Evolutionary conservation across 202 grass and related monocot genomes (phyloP), one percentile per base, ranked within the genome.

Genomic region (Bolboschoenoplectus hybrid): DNA sequence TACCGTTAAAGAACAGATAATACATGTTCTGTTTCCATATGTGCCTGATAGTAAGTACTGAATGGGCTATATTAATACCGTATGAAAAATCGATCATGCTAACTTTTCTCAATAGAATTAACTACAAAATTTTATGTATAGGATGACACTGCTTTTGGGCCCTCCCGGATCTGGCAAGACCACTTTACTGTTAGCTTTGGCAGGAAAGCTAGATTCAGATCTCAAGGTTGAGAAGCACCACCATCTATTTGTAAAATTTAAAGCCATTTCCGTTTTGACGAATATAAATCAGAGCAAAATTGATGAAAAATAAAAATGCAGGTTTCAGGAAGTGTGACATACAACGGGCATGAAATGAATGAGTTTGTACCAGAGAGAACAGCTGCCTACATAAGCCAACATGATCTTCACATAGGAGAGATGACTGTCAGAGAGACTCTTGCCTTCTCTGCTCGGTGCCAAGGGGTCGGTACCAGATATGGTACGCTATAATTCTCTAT

Each of bases 91-190:
- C 26, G 26, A 26, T 26, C 26, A 26, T 26, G 26, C 26, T 45
- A 47, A 51, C 19, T 52, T 34, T 47, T 64, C 10, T 34, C 20
- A 83, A 65, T 83, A 5, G 44, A 64, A 81, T 40, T 46, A 66
- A 52, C 13, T 68, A 52, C 32, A 83, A 67, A 26, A 40, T 19
- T 83, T 65, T 68, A 5, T 20, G 26, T 14, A 43, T 55, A 85
- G 84, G 35, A 85, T 77, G 84, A 85, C 84, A 16, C 61, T 85
- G 74, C 85, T 90, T 4, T 75, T 89, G 53, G 84, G 88, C 3
- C 84, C 95, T 16, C 95, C 95, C 7, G 93, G 93, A 0, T 95
- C 95, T 12, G 95, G 95, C 3, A 98, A 98, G 86, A 98, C 93
- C 20, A 92, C 91, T n/a, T 84, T 98, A 61, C 85, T 98, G 13